Conservation (phyloP, 768 basidiomycete species). For the Leccinum broughii region DNA sequence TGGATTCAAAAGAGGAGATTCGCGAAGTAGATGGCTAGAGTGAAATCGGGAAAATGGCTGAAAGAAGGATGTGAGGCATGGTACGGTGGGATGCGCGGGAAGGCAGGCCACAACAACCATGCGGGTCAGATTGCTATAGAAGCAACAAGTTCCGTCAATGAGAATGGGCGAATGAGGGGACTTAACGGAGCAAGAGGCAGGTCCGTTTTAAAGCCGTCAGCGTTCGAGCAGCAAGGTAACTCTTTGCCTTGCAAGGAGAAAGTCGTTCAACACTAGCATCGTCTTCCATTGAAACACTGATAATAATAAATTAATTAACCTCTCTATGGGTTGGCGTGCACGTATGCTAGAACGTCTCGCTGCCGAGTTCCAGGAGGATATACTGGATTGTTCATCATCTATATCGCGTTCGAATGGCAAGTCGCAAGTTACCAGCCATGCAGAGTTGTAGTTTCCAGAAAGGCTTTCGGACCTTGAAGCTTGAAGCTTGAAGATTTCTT, state of each 20-base stretch:
- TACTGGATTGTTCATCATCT: not conserved
- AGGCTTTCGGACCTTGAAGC: not conserved
- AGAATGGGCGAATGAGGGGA: not conserved
- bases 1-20: not conserved
- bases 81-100: not conserved
- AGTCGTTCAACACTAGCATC: not conserved
- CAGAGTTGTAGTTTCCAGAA: not conserved
- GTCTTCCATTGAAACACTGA: not conserved
- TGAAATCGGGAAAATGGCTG: not conserved
- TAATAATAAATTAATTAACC: too few species aligned
- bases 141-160: not conserved
- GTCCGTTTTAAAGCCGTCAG: not conserved
- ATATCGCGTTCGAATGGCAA: not conserved
- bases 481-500: too few species aligned
- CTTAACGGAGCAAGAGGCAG: not conserved
- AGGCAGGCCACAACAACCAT: not conserved
- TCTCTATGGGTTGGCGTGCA: not conserved
- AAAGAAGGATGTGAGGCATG: not conserved
- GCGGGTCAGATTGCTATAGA: not conserved
- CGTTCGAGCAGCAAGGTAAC: not conserved
- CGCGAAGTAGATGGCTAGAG: not conserved
- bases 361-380: not conserved
- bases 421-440: not conserved
- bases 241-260: too few species aligned
- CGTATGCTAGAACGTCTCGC: not conserved